Evolutionary conservation across 441 rosid species (phyloP), one percentile per base, ranked within the genome.

Genomic region (Arabidopsis hybrid): DNA sequence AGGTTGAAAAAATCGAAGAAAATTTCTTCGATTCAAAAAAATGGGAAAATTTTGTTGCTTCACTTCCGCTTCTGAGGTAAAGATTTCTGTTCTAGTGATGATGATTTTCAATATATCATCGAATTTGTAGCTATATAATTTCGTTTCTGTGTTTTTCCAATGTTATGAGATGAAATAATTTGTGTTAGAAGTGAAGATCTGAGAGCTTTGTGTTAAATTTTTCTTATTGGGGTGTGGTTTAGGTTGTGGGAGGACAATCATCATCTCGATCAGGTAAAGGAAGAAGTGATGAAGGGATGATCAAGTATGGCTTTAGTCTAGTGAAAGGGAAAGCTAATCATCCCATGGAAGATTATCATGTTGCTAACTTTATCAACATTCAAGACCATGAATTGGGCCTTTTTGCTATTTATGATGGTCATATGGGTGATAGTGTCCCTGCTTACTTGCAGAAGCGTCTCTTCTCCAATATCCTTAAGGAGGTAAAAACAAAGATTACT

Each of bases 341-440:
- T 75, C 96, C 96, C 3, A 93, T 93, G 98, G 97, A 93, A 79
- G 98, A 93, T 82, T 93, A 85, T 75, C 93, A 88, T 78, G 97
- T 91, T 8, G 97, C 97, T 10, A 89, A 91, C 83, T 91, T 91
- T 68, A 65, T 83, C 79, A 87, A 84, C 34, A 64, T 65, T 53
- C 80, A 78, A 61, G 89, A 63, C 43, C 92, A 77, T 38, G 97
- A 93, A 55, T 75, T 93, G n/a, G 98, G 98, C 32, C 81, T 93
- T 2, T 93, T 93, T 79, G 97, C 98, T 9, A 89, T 93, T 45
- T 93, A 85, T 68, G 98, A 93, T 66, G 97, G 98, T 34, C 98
- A 93, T 78, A 75, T 91, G 88, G 98, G 98, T 73, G 89, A 86
- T 61, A 80, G 69, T 47, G 98, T 93, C 31, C 92, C 98, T 55